These are phyloP conservation scores for Toxicodendron radicans DNA, from an alignment of 345 rosid genomes.

Conservation along the genomic window DNA sequence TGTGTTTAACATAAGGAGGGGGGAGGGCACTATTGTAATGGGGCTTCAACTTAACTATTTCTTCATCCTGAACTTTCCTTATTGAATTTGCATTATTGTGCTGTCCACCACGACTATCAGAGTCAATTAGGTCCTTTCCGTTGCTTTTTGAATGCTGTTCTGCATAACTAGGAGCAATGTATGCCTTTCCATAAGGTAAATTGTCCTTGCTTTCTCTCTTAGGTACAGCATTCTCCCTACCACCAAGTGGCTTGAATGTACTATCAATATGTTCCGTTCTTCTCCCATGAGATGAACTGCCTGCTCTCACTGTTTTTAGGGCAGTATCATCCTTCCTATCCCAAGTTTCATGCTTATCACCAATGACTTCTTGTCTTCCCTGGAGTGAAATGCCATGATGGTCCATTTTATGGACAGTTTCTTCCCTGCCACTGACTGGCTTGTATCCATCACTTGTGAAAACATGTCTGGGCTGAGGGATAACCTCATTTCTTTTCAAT, in stretches of 20 bases:
- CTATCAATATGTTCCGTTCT: constrained; percentile 28
- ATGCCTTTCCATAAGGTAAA: constrained; percentile 27
- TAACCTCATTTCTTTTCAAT: constrained; percentile 27
- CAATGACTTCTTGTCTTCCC: constrained; percentile 39
- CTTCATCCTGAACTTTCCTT: constrained; percentile 39
- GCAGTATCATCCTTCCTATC: constrained; percentile 39
- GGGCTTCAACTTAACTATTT: constrained; percentile 39
- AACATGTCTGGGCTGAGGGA: constrained; percentile 35
- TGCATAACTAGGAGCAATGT: constrained; percentile 25
- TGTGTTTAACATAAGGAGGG: constrained; percentile 72
- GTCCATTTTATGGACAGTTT: constrained; percentile 30
- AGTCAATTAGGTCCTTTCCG: constrained; percentile 27
- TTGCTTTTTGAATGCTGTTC: constrained; percentile 29
- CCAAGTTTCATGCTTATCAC: constrained; percentile 37
- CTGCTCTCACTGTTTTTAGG: constrained; percentile 44
- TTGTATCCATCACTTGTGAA: constrained; percentile 31
- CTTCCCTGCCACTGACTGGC: constrained; percentile 28
- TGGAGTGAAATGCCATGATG: constrained; percentile 25
- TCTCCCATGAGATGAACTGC: constrained; percentile 45
- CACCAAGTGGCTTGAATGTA: constrained; percentile 33
- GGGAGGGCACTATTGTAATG: constrained; percentile 48
- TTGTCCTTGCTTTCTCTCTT: constrained; percentile 29
- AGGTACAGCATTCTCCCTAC: constrained; percentile 39
- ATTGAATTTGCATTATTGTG: constrained; percentile 26
- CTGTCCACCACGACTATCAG: constrained; percentile 30